Evolutionary conservation across 225 moss, liverwort and hornwort species (phyloP).

Genomic region (Polytrichum formosum): DNA sequence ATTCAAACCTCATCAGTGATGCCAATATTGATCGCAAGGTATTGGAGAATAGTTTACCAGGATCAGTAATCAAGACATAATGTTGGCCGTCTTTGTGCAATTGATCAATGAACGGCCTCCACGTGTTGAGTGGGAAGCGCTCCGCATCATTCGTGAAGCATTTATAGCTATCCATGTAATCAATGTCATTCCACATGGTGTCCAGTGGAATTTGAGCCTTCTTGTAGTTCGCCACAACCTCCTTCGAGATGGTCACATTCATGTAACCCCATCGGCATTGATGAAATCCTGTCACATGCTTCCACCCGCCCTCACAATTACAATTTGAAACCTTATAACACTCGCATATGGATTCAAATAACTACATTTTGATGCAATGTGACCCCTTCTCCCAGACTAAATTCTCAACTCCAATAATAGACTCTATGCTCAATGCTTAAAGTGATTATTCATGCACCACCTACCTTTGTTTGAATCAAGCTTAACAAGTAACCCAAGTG

Average conservation of each 20-base stretch:
- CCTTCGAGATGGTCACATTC: constrained; percentile 38
- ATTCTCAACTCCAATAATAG: too few species aligned
- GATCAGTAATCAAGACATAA: constrained; percentile 76
- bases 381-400: too few species aligned
- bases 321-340: too few species aligned
- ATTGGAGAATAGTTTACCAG: constrained; percentile 29
- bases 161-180: constrained; percentile 69
- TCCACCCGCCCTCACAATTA: too few species aligned
- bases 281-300: constrained; percentile 57
- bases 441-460: too few species aligned
- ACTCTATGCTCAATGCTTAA: too few species aligned
- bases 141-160: constrained; percentile 50
- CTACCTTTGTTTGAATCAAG: too few species aligned
- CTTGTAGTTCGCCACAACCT: constrained; percentile 66
- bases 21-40: too few species aligned
- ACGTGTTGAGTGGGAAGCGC: constrained; percentile 41
- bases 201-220: constrained; percentile 77
- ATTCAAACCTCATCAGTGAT: too few species aligned
- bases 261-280: constrained; percentile 82
- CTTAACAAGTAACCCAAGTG: too few species aligned
- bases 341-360: too few species aligned
- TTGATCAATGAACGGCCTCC: constrained; percentile 50
- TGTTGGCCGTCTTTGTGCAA: constrained; percentile 67
- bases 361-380: too few species aligned
- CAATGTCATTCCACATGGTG: constrained; percentile 88